Conservation (phyloP, 495 filamentous ascomycete genomes). For the Astrothelium subdiscretum region DNA sequence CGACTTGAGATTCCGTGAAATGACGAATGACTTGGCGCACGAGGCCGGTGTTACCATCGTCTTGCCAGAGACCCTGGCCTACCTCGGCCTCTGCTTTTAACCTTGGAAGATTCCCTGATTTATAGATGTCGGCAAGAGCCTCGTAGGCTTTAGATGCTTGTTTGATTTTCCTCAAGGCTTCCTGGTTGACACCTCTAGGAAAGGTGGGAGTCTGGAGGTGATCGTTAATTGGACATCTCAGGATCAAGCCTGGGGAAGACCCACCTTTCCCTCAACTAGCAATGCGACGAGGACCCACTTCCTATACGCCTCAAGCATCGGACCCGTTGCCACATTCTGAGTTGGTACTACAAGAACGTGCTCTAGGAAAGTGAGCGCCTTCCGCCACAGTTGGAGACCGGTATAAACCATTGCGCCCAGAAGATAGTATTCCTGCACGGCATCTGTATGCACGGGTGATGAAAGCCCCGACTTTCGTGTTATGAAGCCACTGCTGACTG, state of each 20-base stretch:
- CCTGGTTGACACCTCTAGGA: slow-evolving; percentile 35
- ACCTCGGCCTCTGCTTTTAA: slow-evolving; percentile 48
- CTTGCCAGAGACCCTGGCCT: slow-evolving; percentile 45
- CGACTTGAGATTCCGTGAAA: slow-evolving; percentile 36
- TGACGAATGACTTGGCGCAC: slow-evolving; percentile 40
- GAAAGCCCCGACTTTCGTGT: slow-evolving; percentile 47
- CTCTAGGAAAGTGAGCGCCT: slow-evolving; percentile 60
- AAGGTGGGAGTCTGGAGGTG: slow-evolving; percentile 25
- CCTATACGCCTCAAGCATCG: slow-evolving; percentile 85
- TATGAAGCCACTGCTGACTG: slow-evolving; percentile 38
- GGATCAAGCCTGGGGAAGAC: slow-evolving; percentile 5
- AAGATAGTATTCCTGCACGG: slow-evolving; percentile 68
- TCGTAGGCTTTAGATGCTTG: slow-evolving; percentile 59
- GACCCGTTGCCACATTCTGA: slow-evolving; percentile 47
- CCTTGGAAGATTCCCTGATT: slow-evolving; percentile 40
- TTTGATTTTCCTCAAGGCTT: slow-evolving; percentile 45
- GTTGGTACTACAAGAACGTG: slow-evolving; percentile 55
- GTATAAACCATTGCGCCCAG: slow-evolving; percentile 71
- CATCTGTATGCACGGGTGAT: slow-evolving; percentile 39
- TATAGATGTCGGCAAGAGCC: slow-evolving; percentile 55
- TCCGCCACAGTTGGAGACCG: slow-evolving; percentile 55
- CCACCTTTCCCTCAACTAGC: slow-evolving; percentile 57
- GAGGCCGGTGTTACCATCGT: slow-evolving; percentile 45
- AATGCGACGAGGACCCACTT: slow-evolving; percentile 81
- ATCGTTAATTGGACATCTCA: slow-evolving; percentile 4